Conservation (phyloP, 192 early-diverging fungal genomes). For the Mortierella antarctica region DNA sequence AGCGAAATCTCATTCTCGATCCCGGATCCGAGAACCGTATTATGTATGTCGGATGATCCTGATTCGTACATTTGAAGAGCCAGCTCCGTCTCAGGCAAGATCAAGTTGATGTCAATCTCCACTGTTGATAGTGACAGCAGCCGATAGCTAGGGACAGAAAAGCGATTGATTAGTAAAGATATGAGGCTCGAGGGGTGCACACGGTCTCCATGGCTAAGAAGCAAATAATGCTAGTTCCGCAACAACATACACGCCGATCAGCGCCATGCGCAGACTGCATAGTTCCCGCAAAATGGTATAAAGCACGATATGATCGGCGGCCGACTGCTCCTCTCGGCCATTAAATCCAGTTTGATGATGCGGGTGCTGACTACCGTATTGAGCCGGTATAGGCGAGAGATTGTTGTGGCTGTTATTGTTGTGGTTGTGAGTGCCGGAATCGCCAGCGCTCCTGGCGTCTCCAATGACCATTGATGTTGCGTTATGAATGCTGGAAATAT, state of each 20-base stretch:
- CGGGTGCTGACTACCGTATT: neutral
- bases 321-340: slow-evolving; percentile 16
- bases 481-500: slow-evolving; percentile 1
- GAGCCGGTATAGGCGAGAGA: slow-evolving; percentile 14
- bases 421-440: neutral
- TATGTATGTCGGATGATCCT: slow-evolving; percentile 8
- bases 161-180: neutral
- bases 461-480: neutral
- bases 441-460: neutral
- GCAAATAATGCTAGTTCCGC: neutral
- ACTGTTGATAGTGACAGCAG: slow-evolving; percentile 44
- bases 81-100: slow-evolving; percentile 42
- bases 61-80: slow-evolving; percentile 9
- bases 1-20: slow-evolving; percentile 55
- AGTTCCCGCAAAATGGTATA: slow-evolving; percentile 46
- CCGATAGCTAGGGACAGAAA: slow-evolving; percentile 40
- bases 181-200: neutral
- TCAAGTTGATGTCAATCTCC: slow-evolving; percentile 26
- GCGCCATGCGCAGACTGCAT: slow-evolving; percentile 28
- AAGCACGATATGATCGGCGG: slow-evolving; percentile 41
- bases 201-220: neutral
- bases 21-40: slow-evolving; percentile 49
- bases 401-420: neutral
- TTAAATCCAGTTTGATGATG: slow-evolving; percentile 2
- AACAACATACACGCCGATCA: slow-evolving; percentile 40